Conservation (phyloP, 2,329 filamentous ascomycete species). For the Pyricularia sp. region DNA sequence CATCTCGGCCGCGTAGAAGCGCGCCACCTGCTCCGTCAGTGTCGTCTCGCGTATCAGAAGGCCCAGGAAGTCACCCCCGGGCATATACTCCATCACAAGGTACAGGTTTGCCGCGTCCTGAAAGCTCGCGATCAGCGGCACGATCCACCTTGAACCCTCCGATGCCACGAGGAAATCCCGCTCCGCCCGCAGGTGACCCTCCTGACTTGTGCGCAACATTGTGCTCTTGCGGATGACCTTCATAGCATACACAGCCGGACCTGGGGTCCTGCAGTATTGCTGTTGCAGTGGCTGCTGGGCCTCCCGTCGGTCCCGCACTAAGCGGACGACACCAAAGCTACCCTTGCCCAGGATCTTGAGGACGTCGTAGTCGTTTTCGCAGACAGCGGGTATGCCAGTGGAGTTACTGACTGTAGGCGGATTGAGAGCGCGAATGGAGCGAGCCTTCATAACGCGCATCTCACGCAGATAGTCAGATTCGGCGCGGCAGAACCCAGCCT, state of each 20-base stretch:
- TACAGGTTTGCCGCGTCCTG: slow-evolving; percentile 81
- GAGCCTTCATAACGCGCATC: slow-evolving; percentile 58
- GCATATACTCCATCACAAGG: slow-evolving; percentile 97
- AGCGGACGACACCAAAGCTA: slow-evolving; percentile 84
- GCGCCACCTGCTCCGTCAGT: slow-evolving; percentile 67
- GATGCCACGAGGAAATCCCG: slow-evolving; percentile 85
- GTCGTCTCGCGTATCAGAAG: slow-evolving; percentile 78
- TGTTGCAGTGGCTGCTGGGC: slow-evolving; percentile 3
- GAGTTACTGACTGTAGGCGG: slow-evolving; percentile 8
- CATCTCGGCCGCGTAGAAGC: slow-evolving; percentile 93
- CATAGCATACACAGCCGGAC: slow-evolving; percentile 76
- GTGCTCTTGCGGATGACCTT: slow-evolving; percentile 92
- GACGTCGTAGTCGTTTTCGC: slow-evolving; percentile 60
- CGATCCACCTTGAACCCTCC: slow-evolving; percentile 80
- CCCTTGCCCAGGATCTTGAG: slow-evolving; percentile 82
- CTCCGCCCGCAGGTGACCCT: slow-evolving; percentile 85
- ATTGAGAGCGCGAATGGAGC: slow-evolving; percentile 32
- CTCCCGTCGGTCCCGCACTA: slow-evolving; percentile 49
- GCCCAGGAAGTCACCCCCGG: slow-evolving; percentile 87
- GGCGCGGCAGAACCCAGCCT: slow-evolving; percentile 42
- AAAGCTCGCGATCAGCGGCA: slow-evolving; percentile 80
- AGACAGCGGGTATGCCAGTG: slow-evolving; percentile 25
- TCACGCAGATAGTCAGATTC: slow-evolving; percentile 69
- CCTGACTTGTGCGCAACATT: slow-evolving; percentile 85
- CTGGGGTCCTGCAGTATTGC: slow-evolving; percentile 8